phyloP scores from a whole-genome alignment of 306 rosid species.

The Pterocarpus santalinus region DNA sequence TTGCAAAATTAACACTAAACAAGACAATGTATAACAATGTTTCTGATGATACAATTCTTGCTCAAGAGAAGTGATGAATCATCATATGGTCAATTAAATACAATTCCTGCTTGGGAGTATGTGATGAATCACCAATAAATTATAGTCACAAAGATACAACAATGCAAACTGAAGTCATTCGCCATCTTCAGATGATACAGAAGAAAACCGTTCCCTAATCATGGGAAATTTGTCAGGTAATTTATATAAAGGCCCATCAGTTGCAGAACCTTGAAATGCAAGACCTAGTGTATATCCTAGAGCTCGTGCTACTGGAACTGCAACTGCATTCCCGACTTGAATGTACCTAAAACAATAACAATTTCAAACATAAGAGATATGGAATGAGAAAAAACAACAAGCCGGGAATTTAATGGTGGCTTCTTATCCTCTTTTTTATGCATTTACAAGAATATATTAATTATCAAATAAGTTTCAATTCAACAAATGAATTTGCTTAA shows the following conservation, averaged over 20 bases:
- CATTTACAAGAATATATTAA: too few relatives aligned
- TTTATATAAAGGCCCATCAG: slow-evolving; percentile 46
- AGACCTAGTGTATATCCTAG: slow-evolving; percentile 75
- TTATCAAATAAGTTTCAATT: too few relatives aligned
- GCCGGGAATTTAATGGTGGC: neutral
- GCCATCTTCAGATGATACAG: slow-evolving; percentile 56
- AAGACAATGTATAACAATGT: neutral
- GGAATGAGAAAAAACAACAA: neutral
- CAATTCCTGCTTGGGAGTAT: neutral
- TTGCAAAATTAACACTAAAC: neutral
- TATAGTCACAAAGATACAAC: neutral
- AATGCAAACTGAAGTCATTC: slow-evolving; percentile 9
- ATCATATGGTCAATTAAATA: neutral
- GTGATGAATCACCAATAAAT: neutral
- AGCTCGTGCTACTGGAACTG: slow-evolving; percentile 83
- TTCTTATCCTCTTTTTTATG: neutral
- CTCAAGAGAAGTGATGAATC: neutral
- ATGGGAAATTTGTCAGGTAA: slow-evolving; percentile 67
- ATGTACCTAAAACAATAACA: slow-evolving; percentile 63
- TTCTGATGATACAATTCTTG: neutral
- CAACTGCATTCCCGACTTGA: slow-evolving; percentile 95
- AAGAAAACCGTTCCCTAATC: slow-evolving; percentile 46
- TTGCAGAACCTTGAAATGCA: slow-evolving; percentile 58
- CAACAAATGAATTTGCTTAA: too few relatives aligned
- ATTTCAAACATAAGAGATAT: neutral